These are phyloP conservation scores for Leishmania amazonensis DNA, from an alignment of 208 protist species.

Conservation along the genomic window DNA sequence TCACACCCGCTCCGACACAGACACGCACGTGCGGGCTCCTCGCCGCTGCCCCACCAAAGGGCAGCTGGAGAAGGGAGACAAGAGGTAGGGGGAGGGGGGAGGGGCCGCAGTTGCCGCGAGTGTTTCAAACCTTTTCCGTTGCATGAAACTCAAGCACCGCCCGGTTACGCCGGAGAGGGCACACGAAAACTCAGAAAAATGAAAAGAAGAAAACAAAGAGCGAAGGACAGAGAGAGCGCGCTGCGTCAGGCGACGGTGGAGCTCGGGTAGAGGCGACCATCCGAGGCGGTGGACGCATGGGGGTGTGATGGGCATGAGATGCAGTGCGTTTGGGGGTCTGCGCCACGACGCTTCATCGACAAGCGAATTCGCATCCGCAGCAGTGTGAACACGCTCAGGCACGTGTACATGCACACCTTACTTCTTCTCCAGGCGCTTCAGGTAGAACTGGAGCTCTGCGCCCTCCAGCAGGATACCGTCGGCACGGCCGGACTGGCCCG, in stretches of 20 bases:
- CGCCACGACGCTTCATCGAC: not conserved
- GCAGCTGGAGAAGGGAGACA: not conserved
- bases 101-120: not conserved
- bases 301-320: not conserved
- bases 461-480: constrained; percentile 99
- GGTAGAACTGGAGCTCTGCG: constrained; percentile 99
- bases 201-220: not conserved
- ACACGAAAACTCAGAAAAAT: not conserved
- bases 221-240: not conserved
- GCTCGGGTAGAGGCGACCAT: not conserved
- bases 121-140: not conserved
- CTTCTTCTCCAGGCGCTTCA: constrained; percentile 95
- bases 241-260: no score
- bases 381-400: not conserved
- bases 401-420: constrained; percentile 21
- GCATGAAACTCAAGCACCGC: not conserved
- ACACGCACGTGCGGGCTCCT: not conserved
- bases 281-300: not conserved
- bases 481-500: constrained; percentile 97
- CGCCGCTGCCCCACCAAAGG: not conserved
- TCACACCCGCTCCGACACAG: not conserved
- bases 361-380: not conserved
- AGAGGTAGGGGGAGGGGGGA: not conserved
- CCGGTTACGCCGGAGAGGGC: not conserved
- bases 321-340: no score